Conservation (phyloP, 257 asterid species). For the Striga asiatica region DNA sequence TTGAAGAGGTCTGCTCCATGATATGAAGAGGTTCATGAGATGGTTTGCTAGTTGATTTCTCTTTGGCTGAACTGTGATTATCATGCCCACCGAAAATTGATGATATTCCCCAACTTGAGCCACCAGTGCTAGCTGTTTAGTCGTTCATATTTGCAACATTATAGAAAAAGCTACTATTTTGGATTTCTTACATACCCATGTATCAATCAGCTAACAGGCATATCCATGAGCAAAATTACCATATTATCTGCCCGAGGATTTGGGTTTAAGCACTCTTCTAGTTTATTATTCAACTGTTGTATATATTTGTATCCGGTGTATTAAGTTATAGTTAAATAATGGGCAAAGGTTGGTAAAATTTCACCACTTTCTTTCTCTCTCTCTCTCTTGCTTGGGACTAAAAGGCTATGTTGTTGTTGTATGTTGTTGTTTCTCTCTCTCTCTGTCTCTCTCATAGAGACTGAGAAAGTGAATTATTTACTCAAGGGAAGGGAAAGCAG, state of each 20-base stretch:
- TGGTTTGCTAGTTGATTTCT: conserved; percentile 39
- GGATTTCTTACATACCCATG: not conserved
- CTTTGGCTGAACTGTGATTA: conserved; percentile 45
- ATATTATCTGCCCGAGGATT: not conserved
- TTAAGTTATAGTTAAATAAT: no score
- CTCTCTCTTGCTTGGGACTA: no score
- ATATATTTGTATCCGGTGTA: no score
- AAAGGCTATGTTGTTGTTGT: no score
- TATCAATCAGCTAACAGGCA: conserved; percentile 6
- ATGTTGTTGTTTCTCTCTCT: no score
- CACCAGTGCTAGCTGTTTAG: conserved; percentile 35
- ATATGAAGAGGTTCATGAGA: conserved; percentile 43
- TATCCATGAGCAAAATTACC: not conserved
- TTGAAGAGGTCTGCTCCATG: conserved; percentile 46
- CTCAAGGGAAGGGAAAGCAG: no score
- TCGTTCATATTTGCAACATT: conserved; percentile 5
- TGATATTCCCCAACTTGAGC: conserved; percentile 76
- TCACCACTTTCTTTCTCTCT: no score
- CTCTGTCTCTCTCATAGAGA: no score
- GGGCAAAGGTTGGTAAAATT: no score
- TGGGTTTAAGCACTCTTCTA: not conserved
- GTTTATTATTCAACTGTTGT: not conserved
- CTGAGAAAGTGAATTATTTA: no score
- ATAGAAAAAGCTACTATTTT: conserved; percentile 1
- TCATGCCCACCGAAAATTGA: conserved; percentile 69